Percentiles rank a stretch among this genome's conserved stretches.
Evolutionary conservation across 192 early-diverging fungal species (phyloP).

Genomic region (Coemansia aciculifera): DNA sequence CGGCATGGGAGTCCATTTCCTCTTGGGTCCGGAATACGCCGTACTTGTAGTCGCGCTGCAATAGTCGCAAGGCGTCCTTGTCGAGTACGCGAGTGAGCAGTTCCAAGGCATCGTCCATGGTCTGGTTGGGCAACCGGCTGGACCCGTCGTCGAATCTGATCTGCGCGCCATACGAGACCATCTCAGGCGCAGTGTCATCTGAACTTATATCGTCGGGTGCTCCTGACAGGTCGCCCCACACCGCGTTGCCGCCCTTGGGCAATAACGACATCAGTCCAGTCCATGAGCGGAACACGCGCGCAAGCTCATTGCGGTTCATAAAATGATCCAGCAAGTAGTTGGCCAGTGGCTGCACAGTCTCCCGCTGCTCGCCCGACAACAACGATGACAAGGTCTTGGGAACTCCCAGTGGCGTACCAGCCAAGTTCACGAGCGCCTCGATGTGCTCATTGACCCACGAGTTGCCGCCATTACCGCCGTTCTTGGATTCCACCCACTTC

Average conservation of each 20-base stretch:
- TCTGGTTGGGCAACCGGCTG: constrained; percentile 32
- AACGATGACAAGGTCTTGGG: constrained; percentile 78
- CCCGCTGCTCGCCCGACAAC: constrained; percentile 78
- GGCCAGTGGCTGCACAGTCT: constrained; percentile 78
- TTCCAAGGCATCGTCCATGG: constrained; percentile 52
- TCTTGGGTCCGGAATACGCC: constrained; percentile 61
- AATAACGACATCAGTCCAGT: constrained; percentile 74
- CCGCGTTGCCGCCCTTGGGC: constrained; percentile 76
- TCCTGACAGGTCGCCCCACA: constrained; percentile 69
- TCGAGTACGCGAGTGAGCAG: constrained; percentile 60
- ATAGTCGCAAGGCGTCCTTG: constrained; percentile 50
- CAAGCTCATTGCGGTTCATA: constrained; percentile 74
- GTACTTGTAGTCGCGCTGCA: constrained; percentile 66
- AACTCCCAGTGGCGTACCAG: constrained; percentile 81
- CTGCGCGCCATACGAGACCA: constrained; percentile 58
- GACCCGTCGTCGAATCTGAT: constrained; percentile 51
- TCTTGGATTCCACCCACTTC: constrained; percentile 76
- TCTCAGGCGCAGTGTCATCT: background rate
- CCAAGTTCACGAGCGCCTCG: constrained; percentile 80
- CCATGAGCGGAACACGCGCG: constrained; percentile 79
- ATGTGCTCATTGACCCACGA: constrained; percentile 79
- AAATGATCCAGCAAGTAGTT: constrained; percentile 82
- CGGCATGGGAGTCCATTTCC: constrained; percentile 60
- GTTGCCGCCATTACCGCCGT: constrained; percentile 67
- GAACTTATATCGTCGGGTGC: constrained; percentile 72